Evolutionary conservation across 2,329 filamentous ascomycete species (phyloP), one percentile per base, ranked within the genome.

Genomic region (Fusarium citri): DNA sequence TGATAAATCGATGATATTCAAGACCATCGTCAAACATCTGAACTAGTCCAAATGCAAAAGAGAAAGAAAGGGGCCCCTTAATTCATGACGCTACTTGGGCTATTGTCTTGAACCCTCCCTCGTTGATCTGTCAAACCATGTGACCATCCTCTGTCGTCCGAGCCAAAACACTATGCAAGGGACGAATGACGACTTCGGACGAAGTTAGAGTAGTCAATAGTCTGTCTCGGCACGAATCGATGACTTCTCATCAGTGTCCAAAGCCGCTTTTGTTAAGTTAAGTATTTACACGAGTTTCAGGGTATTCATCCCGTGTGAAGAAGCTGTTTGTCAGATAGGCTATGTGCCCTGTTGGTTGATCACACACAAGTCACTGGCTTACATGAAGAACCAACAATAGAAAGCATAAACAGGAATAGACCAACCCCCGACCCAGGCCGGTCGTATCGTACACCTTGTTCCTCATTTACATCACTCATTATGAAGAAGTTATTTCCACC

Each of bases 131-230:
- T 18, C 2, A 34, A 20, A n/a, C 22, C 26, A 45, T n/a, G 31
- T 47, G 34, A 25, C 12, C 20, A 37, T 18, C 11, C 8, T 59
- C 31, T 6, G 22, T 20, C 10, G 18, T 15, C 18, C 18, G 26
- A 55, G 42, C 20, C n/a, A 41, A 55, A 48, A n/a, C 28, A 42
- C 22, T n/a, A 66, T 61, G 63, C 48, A 66, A 66, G 63, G 63
- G 62, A 26, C 23, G 22, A 41, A 31, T 28, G 28, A 46, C 40
- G 31, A 22, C 15, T 37, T 16, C 23, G 30, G n/a, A 31, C 41
- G 18, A 43, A 9, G 31, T n/a, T 61, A 34, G 40, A 43, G 49
- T 9, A 45, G 25, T 15, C 15, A 25, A 48, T 25, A 59, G 31
- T 40, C 31, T 34, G 55, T 46, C 26, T 49, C 31, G 37, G n/a